These are phyloP conservation scores for Quercus bicolor DNA, from an alignment of 306 rosid genomes.

Conservation along the genomic window DNA sequence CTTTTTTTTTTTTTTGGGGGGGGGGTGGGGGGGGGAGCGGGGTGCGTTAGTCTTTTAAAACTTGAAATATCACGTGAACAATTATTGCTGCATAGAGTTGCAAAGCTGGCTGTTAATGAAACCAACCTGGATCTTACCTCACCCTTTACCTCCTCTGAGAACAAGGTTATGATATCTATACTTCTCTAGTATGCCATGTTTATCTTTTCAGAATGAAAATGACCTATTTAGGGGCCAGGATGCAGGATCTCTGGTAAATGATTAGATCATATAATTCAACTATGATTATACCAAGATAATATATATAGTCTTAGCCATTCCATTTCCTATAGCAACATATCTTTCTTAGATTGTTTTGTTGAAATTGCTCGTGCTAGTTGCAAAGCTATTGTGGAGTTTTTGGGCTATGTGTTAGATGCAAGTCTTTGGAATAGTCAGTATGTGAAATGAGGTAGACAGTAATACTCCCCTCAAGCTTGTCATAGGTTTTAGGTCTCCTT, in stretches of 20 bases:
- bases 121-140: slow-evolving; percentile 5
- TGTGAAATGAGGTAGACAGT: too few relatives aligned
- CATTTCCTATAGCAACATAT: neutral
- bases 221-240: neutral
- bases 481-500: too few relatives aligned
- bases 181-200: neutral
- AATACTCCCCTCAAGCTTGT: too few relatives aligned
- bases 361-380: neutral
- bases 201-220: neutral
- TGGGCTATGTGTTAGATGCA: neutral
- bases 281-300: neutral
- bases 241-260: neutral
- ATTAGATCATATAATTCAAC: neutral
- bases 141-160: neutral
- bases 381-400: neutral
- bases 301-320: neutral
- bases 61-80: slow-evolving; percentile 7
- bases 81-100: neutral
- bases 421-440: too few relatives aligned
- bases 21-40: too few relatives aligned
- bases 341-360: neutral
- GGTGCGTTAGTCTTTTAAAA: neutral
- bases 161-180: neutral
- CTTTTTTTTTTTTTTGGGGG: too few relatives aligned
- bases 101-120: neutral